Conservation (phyloP, 192 early-diverging fungal species). For the Mycoemilia scoparia region DNA sequence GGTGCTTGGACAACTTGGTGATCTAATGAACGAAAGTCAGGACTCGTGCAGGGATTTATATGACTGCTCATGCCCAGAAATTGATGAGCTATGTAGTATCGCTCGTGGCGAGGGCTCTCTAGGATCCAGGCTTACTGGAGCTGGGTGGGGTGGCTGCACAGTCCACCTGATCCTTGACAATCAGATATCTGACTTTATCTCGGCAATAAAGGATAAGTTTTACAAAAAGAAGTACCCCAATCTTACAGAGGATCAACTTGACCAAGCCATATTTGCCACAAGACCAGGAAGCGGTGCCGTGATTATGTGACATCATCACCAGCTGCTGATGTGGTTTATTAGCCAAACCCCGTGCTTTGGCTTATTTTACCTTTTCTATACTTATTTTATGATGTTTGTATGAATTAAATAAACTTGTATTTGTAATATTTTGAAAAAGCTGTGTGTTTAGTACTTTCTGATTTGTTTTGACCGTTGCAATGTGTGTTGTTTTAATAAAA, state of each 20-base stretch:
- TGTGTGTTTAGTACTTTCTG: too few species aligned
- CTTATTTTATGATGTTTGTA: too few species aligned
- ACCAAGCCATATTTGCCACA: conserved; percentile 31
- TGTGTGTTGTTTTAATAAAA: too few species aligned
- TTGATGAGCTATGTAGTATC: conserved; percentile 56
- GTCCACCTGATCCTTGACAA: conserved; percentile 50
- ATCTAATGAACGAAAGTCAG: conserved; percentile 81
- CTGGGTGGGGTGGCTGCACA: conserved; percentile 85
- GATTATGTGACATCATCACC: too few species aligned
- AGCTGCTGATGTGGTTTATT: too few species aligned
- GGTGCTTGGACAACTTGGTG: conserved; percentile 40
- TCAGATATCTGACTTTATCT: conserved; percentile 40
- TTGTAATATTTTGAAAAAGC: too few species aligned
- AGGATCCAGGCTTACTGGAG: conserved; percentile 79
- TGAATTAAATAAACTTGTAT: too few species aligned
- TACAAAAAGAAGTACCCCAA: conserved; percentile 36
- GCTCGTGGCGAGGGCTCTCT: conserved; percentile 47
- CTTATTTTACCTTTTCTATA: too few species aligned
- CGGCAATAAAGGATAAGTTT: conserved; percentile 41
- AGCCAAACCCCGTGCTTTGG: too few species aligned
- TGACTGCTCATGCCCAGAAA: conserved; percentile 69
- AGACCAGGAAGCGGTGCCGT: conserved; percentile 10
- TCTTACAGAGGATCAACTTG: conserved; percentile 24
- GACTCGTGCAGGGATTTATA: conserved; percentile 60
- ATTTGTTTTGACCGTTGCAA: too few species aligned